Evolutionary conservation across 768 basidiomycete genomes (phyloP).

Genomic region (Amanita polypyramis): DNA sequence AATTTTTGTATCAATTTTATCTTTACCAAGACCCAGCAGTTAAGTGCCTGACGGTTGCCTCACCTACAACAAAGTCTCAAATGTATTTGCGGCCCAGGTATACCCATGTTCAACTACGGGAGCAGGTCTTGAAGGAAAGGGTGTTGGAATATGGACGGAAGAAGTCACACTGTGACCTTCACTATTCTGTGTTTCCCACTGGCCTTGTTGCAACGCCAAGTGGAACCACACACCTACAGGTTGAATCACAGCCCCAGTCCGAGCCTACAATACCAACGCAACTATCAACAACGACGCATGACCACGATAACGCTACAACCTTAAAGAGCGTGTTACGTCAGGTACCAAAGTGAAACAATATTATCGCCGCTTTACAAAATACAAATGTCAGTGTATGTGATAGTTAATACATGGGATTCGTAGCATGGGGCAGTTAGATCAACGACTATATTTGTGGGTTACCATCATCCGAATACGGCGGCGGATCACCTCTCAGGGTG

Average conservation of each 20-base stretch:
- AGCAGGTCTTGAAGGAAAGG: slow-evolving; percentile 27
- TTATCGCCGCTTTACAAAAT: not conserved
- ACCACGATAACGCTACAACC: no score
- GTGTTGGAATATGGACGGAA: not conserved
- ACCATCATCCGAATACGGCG: slow-evolving; percentile 8
- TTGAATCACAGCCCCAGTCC: not conserved
- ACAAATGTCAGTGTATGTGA: not conserved
- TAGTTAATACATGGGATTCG: not conserved
- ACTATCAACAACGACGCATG: not conserved
- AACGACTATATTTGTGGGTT: not conserved
- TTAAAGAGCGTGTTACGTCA: not conserved
- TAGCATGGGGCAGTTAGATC: not conserved
- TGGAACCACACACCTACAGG: slow-evolving; percentile 10
- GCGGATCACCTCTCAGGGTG: slow-evolving; percentile 15
- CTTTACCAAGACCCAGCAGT: not conserved
- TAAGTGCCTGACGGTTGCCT: not conserved
- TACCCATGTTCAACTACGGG: slow-evolving; percentile 24
- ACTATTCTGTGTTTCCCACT: slow-evolving; percentile 20
- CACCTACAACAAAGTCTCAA: not conserved
- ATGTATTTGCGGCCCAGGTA: slow-evolving; percentile 11
- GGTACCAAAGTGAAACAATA: not conserved
- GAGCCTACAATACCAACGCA: not conserved
- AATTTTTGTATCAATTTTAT: not conserved
- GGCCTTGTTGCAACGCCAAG: slow-evolving; percentile 20
- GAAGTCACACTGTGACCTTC: slow-evolving; percentile 25